phyloP scores from a whole-genome alignment of 75 land plant species.

The Selaginella moellendorffii region DNA sequence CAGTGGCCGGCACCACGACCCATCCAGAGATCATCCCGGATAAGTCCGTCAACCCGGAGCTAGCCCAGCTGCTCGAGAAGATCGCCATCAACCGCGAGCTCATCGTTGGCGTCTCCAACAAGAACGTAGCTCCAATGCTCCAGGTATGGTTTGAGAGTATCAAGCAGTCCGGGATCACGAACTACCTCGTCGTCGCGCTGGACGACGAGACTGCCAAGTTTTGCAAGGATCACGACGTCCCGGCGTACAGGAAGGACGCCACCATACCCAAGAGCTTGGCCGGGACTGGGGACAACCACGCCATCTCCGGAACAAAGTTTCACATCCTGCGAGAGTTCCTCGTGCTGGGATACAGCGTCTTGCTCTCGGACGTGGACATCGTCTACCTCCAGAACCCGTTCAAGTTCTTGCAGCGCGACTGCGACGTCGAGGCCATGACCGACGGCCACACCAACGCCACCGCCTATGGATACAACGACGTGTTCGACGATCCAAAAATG shows the following conservation, averaged over 20 bases:
- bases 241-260: constrained; percentile 70
- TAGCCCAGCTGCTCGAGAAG: constrained; percentile 50
- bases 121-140: constrained; percentile 59
- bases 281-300: constrained; percentile 62
- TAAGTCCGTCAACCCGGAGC: constrained; percentile 73
- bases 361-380: constrained; percentile 91
- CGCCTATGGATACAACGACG: constrained; percentile 91
- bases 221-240: constrained; percentile 62
- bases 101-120: constrained; percentile 45
- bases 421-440: constrained; percentile 94
- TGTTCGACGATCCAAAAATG: constrained; percentile 81
- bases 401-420: constrained; percentile 62
- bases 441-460: constrained; percentile 79
- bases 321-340: constrained; percentile 72
- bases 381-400: constrained; percentile 92
- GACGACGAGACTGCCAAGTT: constrained; percentile 47
- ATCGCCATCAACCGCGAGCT: constrained; percentile 30
- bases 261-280: constrained; percentile 31
- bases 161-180: constrained; percentile 36
- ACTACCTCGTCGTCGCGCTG: constrained; percentile 81
- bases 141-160: constrained; percentile 68
- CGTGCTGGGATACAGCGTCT: constrained; percentile 85
- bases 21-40: constrained; percentile 71
- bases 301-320: constrained; percentile 66
- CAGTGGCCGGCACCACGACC: constrained; percentile 62